Conservation (phyloP, 257 asterid genomes). For the Cinchona pubescens region DNA sequence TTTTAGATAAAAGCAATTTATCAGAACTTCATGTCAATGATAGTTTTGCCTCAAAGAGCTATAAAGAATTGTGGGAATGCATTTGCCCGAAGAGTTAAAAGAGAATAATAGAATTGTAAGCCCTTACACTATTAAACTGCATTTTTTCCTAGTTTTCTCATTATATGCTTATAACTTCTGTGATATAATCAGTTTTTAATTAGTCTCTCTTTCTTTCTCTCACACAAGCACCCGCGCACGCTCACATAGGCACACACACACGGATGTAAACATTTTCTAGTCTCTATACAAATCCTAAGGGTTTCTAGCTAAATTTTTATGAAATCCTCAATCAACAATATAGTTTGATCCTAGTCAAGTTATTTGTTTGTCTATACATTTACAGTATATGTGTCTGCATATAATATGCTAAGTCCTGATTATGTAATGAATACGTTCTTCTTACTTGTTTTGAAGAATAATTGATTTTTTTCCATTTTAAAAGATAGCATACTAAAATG, state of each 20-base stretch:
- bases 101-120: conserved; percentile 1
- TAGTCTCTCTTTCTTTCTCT: too few relatives aligned
- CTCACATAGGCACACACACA: too few relatives aligned
- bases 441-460: too few relatives aligned
- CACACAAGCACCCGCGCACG: too few relatives aligned
- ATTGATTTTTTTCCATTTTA: too few relatives aligned
- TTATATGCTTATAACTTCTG: background rate
- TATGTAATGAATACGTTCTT: background rate
- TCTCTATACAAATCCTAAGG: background rate
- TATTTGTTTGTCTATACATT: too few relatives aligned
- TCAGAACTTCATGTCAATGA: background rate
- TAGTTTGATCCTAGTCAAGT: background rate
- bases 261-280: background rate
- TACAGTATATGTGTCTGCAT: too few relatives aligned
- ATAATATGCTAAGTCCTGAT: background rate
- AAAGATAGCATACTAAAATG: too few relatives aligned
- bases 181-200: background rate
- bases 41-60: conserved; percentile 1
- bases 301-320: background rate
- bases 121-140: background rate
- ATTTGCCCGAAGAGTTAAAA: conserved; percentile 9
- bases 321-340: too few relatives aligned
- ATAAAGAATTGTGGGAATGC: conserved; percentile 15
- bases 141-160: background rate
- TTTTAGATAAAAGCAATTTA: conserved; percentile 9